Base-by-base conservation (phyloP, 805 yeast genomes). In the Starmerella stellata region DNA sequence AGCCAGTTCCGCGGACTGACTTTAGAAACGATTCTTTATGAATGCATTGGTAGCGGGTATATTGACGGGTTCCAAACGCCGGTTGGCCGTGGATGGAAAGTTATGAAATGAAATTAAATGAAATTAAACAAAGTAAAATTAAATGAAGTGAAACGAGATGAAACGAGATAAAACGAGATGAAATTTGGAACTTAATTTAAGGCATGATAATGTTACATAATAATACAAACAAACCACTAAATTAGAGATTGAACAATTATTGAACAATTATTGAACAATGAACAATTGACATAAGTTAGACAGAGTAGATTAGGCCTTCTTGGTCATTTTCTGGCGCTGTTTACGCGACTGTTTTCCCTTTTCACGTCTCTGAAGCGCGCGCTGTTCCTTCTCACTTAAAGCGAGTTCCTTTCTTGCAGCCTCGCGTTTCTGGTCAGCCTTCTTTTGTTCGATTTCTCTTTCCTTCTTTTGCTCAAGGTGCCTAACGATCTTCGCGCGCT, bases 311-410 rank as follows among this genome's bases (percentile, higher is more conserved):
- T 13, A 29, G 7, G 32, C 19, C 19, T 29, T 29, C 8, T 15
- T 5, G 13, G 40, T 30, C 46, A 38, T 47, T 34, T 43, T 48
- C 38, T 44, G 45, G 30, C 49, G 42, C 46, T 62, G 61, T 61
- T 80, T 79, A 63, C 82, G 74, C 55, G 75, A 80, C 59, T 74
- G 81, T 65, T 76, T 81, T 49, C 80, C 93, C 48, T 65, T 65
- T 58, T 77, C 81, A 63, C 77, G 80, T 63, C 72, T 74, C 47
- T 78, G 87, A 32, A 69, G 58, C 61, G 78, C 80, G 48, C 74
- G 74, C 61, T 78, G 90, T 55, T 78, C 90, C 52, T 75, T 82
- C 44, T 81, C 76, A 34, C 76, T 65, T 53, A 78, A 60, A 47
- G 66, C 67, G 47, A 77, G 77, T 59, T 72, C 74, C 51, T 70